Base-by-base conservation (phyloP, 2,329 filamentous ascomycete species). In the Aspergillus costaricaensis region DNA sequence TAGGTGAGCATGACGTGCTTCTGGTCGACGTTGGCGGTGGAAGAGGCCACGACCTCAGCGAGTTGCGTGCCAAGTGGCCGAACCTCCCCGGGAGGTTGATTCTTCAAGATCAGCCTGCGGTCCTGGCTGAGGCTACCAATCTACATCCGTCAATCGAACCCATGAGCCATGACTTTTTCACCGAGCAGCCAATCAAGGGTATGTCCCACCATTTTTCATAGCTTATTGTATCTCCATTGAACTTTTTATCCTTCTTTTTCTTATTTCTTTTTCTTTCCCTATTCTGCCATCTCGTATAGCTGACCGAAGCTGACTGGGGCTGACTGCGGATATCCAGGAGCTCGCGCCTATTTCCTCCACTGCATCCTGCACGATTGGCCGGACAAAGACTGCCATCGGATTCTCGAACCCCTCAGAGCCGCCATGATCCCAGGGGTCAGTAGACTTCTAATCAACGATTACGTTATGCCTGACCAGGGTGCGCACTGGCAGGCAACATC, bases 111-210 rank as follows among this genome's bases (percentile, higher is more conserved):
- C 71, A 80, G 8, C 74, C 76, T 0, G 66, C 72, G 1, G 77
- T 83, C 51, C 57, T 71, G 19, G 64, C 68, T 23, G 59, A 64
- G 6, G 47, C 47, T 41, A 23, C 41, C 27, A 38, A 61, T 12
- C n/a, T 68, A 5, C 25, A 63, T 52, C 6, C 59, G 32, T 44
- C 62, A 10, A 68, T 75, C 48, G 61, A 72, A 60, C 4, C 64
- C 5, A 76, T 82, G 73, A 67, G 68, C 2, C 74, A 83, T 58
- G 78, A 83, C 62, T 83, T 83, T 59, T 76, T 77, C 56, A 79
- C 72, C 0, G 73, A 77, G 49, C 80, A 83, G 61, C 80, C 78
- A 0, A 64, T 83, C 5, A 79, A 80, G 60, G 78, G 76, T 74
- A 67, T 21, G 36, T 5, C 2, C 7, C 25, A 25, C 2, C 25